Evolutionary conservation across 805 yeast species (phyloP).

Genomic region (Torulaspora quercuum): DNA sequence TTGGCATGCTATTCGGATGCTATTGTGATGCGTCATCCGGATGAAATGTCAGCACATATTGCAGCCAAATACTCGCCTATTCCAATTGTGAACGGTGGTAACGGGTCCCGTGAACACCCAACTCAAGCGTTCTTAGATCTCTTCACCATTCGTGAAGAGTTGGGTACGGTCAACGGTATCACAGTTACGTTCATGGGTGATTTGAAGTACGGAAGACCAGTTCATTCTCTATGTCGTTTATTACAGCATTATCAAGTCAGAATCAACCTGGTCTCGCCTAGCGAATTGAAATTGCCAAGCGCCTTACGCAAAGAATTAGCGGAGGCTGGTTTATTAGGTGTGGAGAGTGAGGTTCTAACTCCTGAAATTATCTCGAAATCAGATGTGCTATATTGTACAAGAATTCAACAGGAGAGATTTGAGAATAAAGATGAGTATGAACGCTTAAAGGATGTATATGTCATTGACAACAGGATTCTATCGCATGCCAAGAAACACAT

Average conservation of each 20-base stretch:
- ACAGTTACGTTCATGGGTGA: conserved; percentile 99
- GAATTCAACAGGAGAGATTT: conserved; percentile 97
- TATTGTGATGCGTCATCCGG: conserved; percentile 94
- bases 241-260: conserved; percentile 90
- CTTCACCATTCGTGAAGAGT: conserved; percentile 97
- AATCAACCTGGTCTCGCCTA: conserved; percentile 87
- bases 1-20: conserved; percentile 96
- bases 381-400: conserved; percentile 95
- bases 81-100: conserved; percentile 97
- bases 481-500: conserved; percentile 94
- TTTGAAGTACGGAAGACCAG: conserved; percentile 96
- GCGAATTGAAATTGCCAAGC: conserved; percentile 79
- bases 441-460: conserved; percentile 83
- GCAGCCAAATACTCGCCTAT: conserved; percentile 97
- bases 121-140: conserved; percentile 96
- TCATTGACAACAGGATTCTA: conserved; percentile 88
- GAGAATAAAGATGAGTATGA: conserved; percentile 69
- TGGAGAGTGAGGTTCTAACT: conserved; percentile 74
- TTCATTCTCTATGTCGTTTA: conserved; percentile 89
- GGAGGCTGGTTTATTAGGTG: conserved; percentile 62
- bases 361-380: conserved; percentile 83
- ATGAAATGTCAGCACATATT: conserved; percentile 82
- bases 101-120: conserved; percentile 97
- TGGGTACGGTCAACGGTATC: conserved; percentile 97
- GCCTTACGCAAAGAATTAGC: conserved; percentile 63